A percentile compares a stretch with the other conserved stretches of the same genome.
phyloP scores from a whole-genome alignment of 2,329 filamentous ascomycete genomes.

The Stagonosporopsis chrysanthemi region DNA sequence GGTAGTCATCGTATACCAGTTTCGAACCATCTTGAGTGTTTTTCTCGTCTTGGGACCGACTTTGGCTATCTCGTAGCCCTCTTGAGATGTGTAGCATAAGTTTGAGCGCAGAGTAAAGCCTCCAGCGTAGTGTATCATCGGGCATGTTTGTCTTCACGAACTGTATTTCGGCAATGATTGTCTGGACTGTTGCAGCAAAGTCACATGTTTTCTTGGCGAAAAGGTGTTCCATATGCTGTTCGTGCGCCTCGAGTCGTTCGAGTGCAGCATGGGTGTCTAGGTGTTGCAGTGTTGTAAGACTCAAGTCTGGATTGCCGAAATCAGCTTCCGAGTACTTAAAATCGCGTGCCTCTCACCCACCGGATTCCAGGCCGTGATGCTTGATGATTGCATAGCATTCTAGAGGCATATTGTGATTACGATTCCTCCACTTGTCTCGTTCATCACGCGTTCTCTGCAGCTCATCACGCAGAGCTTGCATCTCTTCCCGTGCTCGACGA shows the following conservation, averaged over 20 bases:
- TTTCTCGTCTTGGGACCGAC: background rate
- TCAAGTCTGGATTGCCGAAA: background rate
- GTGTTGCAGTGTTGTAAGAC: slow-evolving; percentile 4
- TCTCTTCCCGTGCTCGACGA: slow-evolving; percentile 5
- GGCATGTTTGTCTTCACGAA: slow-evolving; percentile 7
- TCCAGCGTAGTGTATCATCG: slow-evolving; percentile 10
- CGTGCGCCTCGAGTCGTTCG: slow-evolving; percentile 7
- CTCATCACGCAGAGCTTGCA: slow-evolving; percentile 7
- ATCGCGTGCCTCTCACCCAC: background rate
- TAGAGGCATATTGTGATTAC: slow-evolving; percentile 3
- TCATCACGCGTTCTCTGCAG: slow-evolving; percentile 1
- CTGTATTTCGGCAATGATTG: slow-evolving; percentile 7
- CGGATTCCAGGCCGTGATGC: background rate
- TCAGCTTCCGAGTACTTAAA: background rate
- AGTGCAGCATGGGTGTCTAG: slow-evolving; percentile 6
- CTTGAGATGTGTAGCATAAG: slow-evolving; percentile 11
- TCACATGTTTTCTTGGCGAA: slow-evolving; percentile 3
- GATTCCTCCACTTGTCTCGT: slow-evolving; percentile 8
- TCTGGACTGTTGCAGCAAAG: slow-evolving; percentile 3
- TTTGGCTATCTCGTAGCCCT: background rate
- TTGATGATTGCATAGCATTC: slow-evolving; percentile 11
- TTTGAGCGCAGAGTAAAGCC: slow-evolving; percentile 10
- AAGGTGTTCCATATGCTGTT: slow-evolving; percentile 8
- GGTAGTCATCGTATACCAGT: slow-evolving; percentile 6
- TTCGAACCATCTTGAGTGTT: background rate